A percentile compares a stretch with the other conserved stretches of the same genome.
Evolutionary conservation across 2,329 filamentous ascomycete species (phyloP).

Genomic region (Sclerotinia glacialis): DNA sequence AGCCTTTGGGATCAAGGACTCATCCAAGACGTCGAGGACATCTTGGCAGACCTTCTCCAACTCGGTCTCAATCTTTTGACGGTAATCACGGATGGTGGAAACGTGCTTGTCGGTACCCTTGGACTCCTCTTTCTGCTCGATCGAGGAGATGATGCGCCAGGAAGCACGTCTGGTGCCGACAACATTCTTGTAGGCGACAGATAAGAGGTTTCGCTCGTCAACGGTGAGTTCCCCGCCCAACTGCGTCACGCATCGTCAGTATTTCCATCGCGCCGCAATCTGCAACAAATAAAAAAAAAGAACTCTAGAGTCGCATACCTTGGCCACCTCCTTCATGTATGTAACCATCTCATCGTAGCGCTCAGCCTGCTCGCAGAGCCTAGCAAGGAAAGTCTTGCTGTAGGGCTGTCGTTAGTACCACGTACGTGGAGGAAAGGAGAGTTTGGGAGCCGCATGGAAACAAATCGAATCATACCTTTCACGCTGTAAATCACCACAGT

Average conservation of each 20-base stretch:
- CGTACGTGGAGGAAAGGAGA: constrained; percentile 18
- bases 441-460: constrained; percentile 21
- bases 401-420: constrained; percentile 34
- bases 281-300: constrained; percentile 31
- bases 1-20: constrained; percentile 91
- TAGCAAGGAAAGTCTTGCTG: constrained; percentile 99
- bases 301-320: constrained; percentile 53
- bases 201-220: constrained; percentile 98
- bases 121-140: constrained; percentile 99
- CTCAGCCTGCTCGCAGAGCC: constrained; percentile 99
- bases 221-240: constrained; percentile 77
- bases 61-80: constrained; percentile 96
- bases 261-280: constrained; percentile 24
- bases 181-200: constrained; percentile 99
- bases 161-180: constrained; percentile 97
- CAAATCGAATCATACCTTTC: constrained; percentile 36
- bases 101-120: constrained; percentile 98
- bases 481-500: constrained; percentile 32
- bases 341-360: constrained; percentile 99
- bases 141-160: constrained; percentile 99
- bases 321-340: constrained; percentile 99
- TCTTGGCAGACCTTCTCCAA: constrained; percentile 98
- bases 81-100: constrained; percentile 90
- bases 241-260: constrained; percentile 39
- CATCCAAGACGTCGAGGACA: constrained; percentile 90